These are phyloP conservation scores for Corylus avellana DNA, from an alignment of 306 rosid genomes.

Conservation along the genomic window DNA sequence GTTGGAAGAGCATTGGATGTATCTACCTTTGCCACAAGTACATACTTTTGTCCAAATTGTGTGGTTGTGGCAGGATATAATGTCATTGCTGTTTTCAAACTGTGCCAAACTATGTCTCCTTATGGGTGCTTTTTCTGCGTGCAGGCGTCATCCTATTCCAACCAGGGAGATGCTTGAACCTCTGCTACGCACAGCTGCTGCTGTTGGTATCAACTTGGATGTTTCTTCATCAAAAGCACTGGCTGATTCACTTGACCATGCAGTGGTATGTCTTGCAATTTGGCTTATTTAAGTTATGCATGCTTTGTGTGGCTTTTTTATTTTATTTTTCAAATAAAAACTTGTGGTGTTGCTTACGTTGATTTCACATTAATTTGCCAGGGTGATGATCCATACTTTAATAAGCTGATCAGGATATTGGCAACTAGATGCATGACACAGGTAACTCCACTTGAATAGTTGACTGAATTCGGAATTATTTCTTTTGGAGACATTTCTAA, in stretches of 20 bases:
- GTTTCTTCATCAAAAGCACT: constrained; percentile 85
- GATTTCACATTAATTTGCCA: constrained; percentile 27
- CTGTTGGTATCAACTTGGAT: constrained; percentile 88
- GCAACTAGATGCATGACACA: constrained; percentile 98
- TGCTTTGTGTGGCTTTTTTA: neutral
- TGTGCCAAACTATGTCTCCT: constrained; percentile 7
- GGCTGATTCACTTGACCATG: constrained; percentile 96
- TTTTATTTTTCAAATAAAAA: constrained; percentile 11
- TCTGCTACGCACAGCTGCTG: constrained; percentile 80
- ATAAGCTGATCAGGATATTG: constrained; percentile 86
- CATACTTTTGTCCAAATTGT: neutral
- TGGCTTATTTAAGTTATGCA: neutral
- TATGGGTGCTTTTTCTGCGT: constrained; percentile 18
- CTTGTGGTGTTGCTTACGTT: neutral
- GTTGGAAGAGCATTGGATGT: constrained; percentile 10
- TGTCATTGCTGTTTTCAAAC: constrained; percentile 21
- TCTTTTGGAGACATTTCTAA: constrained; percentile 18
- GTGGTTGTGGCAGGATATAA: constrained; percentile 3
- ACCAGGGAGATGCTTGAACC: constrained; percentile 97
- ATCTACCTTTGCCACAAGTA: constrained; percentile 5
- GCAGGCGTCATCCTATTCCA: constrained; percentile 95
- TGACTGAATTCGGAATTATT: constrained; percentile 15
- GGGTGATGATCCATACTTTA: constrained; percentile 97
- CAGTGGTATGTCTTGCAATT: constrained; percentile 58
- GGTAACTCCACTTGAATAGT: constrained; percentile 50